phyloP scores from a whole-genome alignment of 768 basidiomycete genomes.

The Strobilomyces dryophilus region DNA sequence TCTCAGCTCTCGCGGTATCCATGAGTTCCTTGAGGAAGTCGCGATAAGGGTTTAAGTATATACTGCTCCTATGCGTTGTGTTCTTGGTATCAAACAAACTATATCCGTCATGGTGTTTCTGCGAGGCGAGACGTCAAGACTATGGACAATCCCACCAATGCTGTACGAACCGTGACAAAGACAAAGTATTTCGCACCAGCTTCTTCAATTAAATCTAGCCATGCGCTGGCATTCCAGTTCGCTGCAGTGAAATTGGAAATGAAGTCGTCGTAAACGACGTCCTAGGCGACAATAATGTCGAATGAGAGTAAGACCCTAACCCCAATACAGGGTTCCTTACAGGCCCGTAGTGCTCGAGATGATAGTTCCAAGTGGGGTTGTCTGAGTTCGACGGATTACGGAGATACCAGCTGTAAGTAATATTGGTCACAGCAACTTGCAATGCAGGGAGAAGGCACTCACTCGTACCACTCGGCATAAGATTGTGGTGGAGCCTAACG shows the following conservation, averaged over 20 bases:
- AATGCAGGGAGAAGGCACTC: conserved; percentile 15
- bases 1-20: conserved; percentile 44
- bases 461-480: conserved; percentile 60
- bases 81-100: conserved; percentile 52
- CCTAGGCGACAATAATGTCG: conserved; percentile 20
- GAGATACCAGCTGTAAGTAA: conserved; percentile 32
- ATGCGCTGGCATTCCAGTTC: conserved; percentile 50
- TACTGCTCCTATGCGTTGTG: conserved; percentile 47
- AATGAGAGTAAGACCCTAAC: background rate
- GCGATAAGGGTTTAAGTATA: conserved; percentile 46
- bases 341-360: conserved; percentile 45
- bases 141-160: background rate
- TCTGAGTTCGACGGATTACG: conserved; percentile 33
- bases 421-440: background rate
- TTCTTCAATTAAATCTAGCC: conserved; percentile 50
- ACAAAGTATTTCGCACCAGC: conserved; percentile 64
- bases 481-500: conserved; percentile 34
- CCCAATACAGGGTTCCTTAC: conserved; percentile 21
- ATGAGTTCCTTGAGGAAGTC: conserved; percentile 51
- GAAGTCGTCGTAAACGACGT: conserved; percentile 55
- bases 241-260: conserved; percentile 49
- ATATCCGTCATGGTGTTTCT: conserved; percentile 66
- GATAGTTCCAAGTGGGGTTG: conserved; percentile 45
- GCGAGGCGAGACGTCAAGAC: background rate
- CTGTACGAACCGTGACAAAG: conserved; percentile 41